Base-by-base conservation (phyloP, 345 rosid genomes). In the Citrus australasica region DNA sequence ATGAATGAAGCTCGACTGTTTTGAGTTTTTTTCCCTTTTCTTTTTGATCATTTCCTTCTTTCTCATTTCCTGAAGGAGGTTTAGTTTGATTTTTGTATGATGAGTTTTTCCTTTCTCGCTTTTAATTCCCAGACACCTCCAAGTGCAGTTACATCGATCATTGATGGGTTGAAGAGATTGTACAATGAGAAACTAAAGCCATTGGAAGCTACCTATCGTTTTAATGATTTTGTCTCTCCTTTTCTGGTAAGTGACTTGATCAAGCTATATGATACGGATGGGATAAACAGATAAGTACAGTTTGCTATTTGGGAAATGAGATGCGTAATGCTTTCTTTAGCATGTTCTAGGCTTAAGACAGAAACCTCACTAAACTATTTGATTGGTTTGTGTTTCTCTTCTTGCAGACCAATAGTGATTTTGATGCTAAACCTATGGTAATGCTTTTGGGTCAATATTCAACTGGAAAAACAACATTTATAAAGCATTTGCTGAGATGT, bases 391-490 rank as follows among this genome's bases (percentile, higher is more conserved):
- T 81, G 75, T 78, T 67, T 32, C 79, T 56, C 70, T 59, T 80
- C 74, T 51, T 84, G 84, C 82, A 96, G 98, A 88, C 97, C 59
- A 89, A 83, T 69, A 96, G 98, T 33, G 98, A 93, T 76, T 96
- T 96, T 84, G 97, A 96, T 73, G 98, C 99, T 53, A 96, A 90
- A 81, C 99, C 98, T 22, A 96, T 92, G 95, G 97, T 92, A 25
- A 94, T 94, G 99, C 94, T 94, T 30, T 84, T 94, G 87, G 99
- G 98, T 79, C 99, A 96, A 77, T 92, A 96, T 71, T 96, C 99
- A 55, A 96, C 99, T 0, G 98, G 99, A 7, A 96, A 96, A 86
- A 94, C 99, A 27, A 94, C 99, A 51, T 96, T 94, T 77, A 90
- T 96, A 68, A 92, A 96, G 82, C 98, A 96, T 83, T 81, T 96